phyloP scores from a whole-genome alignment of 371 early-diverging fungal genomes.

The Thermomucor indicae-seudaticae region DNA sequence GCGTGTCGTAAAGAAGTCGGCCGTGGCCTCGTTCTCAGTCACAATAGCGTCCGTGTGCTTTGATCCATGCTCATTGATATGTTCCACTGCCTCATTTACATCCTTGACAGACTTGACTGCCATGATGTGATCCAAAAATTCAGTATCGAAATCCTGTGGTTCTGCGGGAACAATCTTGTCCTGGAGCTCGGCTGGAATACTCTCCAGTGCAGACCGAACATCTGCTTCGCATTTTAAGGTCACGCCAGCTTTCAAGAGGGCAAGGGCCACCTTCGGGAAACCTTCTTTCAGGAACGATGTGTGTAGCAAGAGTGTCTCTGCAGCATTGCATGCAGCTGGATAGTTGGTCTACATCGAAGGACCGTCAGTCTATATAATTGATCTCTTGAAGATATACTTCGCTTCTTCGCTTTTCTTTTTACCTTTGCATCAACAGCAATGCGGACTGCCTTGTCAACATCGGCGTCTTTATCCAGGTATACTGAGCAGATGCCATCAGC shows the following conservation, averaged over 20 bases:
- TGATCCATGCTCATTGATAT: slow-evolving; percentile 90
- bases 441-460: slow-evolving; percentile 66
- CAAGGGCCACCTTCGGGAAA: slow-evolving; percentile 49
- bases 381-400: neutral
- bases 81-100: slow-evolving; percentile 79
- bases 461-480: slow-evolving; percentile 82
- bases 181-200: slow-evolving; percentile 5
- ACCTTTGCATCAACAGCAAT: slow-evolving; percentile 90
- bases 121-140: slow-evolving; percentile 83
- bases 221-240: slow-evolving; percentile 57
- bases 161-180: slow-evolving; percentile 22
- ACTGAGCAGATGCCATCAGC: slow-evolving; percentile 95
- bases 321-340: slow-evolving; percentile 95
- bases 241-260: slow-evolving; percentile 55
- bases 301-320: slow-evolving; percentile 91
- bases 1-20: slow-evolving; percentile 81
- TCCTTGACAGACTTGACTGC: slow-evolving; percentile 78
- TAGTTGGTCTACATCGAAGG: slow-evolving; percentile 69
- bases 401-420: slow-evolving; percentile 1
- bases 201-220: slow-evolving; percentile 21
- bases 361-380: neutral
- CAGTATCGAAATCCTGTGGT: slow-evolving; percentile 76
- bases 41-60: slow-evolving; percentile 95
- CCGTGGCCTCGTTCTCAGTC: slow-evolving; percentile 68
- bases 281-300: slow-evolving; percentile 41